Evolutionary conservation across 139 green algal genomes (phyloP).

Genomic region (Raphidocelis subcapitata): DNA sequence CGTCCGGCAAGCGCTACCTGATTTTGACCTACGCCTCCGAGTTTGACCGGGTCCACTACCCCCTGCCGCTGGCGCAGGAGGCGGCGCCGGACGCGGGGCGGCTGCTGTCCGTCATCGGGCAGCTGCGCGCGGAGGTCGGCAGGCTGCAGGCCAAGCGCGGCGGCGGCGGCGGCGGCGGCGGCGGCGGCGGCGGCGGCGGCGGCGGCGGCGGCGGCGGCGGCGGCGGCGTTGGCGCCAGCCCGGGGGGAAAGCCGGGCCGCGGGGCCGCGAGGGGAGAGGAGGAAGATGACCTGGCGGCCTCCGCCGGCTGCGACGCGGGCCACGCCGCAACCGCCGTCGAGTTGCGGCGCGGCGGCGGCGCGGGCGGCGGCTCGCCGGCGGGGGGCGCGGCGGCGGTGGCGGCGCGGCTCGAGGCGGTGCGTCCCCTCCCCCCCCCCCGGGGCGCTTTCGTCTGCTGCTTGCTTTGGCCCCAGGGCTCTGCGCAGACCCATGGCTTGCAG

Average conservation of each 20-base stretch:
- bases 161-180: background rate
- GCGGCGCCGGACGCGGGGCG: constrained; percentile 64
- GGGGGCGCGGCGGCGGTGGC: background rate
- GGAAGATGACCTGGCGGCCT: background rate
- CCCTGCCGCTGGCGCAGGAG: constrained; percentile 79
- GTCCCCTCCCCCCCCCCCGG: too few relatives aligned
- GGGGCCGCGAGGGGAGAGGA: background rate
- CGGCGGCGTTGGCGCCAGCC: background rate
- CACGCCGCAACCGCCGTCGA: background rate
- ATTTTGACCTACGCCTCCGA: constrained; percentile 91
- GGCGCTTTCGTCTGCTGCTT: too few relatives aligned
- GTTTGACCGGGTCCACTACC: constrained; percentile 93
- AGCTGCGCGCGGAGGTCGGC: constrained; percentile 53
- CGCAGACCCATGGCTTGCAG: too few relatives aligned
- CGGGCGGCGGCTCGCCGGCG: too few relatives aligned
- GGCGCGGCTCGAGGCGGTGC: too few relatives aligned
- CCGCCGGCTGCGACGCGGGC: background rate
- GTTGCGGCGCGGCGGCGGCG: background rate
- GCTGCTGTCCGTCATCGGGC: constrained; percentile 54
- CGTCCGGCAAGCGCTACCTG: constrained; percentile 87
- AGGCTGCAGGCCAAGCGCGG: constrained; percentile 26
- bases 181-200: too few relatives aligned
- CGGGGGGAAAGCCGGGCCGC: background rate
- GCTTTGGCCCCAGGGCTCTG: too few relatives aligned
- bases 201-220: too few relatives aligned